A percentile compares a stretch with the other conserved stretches of the same genome.
Conservation (phyloP, 768 basidiomycete species). For the Phanerochaete sordida region DNA sequence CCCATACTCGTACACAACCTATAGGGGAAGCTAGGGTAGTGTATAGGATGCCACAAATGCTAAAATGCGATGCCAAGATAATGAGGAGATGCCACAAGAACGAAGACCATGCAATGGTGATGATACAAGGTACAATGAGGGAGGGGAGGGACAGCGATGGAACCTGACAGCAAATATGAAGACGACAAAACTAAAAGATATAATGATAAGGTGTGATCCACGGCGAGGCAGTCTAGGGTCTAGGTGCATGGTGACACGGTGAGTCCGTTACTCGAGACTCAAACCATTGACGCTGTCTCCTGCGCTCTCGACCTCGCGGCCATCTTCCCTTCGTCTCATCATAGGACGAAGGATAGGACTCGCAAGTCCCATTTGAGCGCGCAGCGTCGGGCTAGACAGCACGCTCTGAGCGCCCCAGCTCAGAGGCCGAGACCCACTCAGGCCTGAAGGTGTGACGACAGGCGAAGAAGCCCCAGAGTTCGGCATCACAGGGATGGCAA, state of each 20-base stretch:
- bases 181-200: not conserved
- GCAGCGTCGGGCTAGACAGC: constrained; percentile 71
- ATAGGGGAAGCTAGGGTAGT: constrained; percentile 72
- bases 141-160: not conserved
- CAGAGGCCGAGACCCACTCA: constrained; percentile 29
- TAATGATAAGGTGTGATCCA: not conserved
- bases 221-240: not conserved
- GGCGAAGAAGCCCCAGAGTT: constrained; percentile 75
- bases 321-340: constrained; percentile 40
- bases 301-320: constrained; percentile 71
- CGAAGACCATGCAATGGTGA: not conserved
- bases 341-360: constrained; percentile 77
- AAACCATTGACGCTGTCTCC: constrained; percentile 74
- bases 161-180: not conserved
- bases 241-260: not conserved
- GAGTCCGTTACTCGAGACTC: constrained; percentile 30
- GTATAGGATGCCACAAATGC: not conserved
- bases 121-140: not conserved
- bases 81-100: constrained; percentile 1
- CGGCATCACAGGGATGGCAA: constrained; percentile 60
- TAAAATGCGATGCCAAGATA: not conserved
- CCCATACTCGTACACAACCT: constrained; percentile 89
- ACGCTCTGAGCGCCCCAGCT: constrained; percentile 46
- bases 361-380: constrained; percentile 65
- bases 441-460: constrained; percentile 48